Conservation (phyloP, 106 monocot species). For the Allium sativum region DNA sequence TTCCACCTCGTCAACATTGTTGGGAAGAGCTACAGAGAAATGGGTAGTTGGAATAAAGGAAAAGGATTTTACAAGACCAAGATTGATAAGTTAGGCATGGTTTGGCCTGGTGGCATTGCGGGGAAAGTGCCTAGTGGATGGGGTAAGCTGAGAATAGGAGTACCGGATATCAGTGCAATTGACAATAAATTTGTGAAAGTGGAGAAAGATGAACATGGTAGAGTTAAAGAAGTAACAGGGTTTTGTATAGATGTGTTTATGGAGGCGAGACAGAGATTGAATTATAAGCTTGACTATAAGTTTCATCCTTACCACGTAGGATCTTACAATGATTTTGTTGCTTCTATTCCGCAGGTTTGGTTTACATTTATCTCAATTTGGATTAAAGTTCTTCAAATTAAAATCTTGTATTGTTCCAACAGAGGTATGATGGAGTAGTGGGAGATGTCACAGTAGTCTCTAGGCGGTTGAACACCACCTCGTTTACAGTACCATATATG, state of each 20-base stretch:
- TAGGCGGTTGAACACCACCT: background rate
- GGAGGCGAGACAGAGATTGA: background rate
- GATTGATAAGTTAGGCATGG: background rate
- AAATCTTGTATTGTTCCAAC: background rate
- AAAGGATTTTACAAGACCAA: background rate
- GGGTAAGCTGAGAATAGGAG: conserved; percentile 15
- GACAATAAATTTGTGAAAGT: conserved; percentile 7
- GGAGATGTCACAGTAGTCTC: conserved; percentile 20
- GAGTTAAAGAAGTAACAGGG: conserved; percentile 3
- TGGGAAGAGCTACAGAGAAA: background rate
- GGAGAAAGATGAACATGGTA: background rate
- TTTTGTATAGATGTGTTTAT: conserved; percentile 25
- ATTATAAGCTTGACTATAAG: conserved; percentile 14
- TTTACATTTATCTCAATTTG: background rate
- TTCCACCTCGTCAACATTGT: conserved; percentile 2
- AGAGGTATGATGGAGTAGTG: conserved; percentile 15
- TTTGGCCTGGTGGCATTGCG: conserved; percentile 20
- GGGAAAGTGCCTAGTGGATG: conserved; percentile 13
- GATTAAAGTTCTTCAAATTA: background rate
- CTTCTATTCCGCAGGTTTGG: conserved; percentile 1
- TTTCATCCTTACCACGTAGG: background rate
- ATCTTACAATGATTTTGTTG: conserved; percentile 19
- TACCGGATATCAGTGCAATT: background rate
- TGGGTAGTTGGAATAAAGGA: background rate
- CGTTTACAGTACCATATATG: conserved; percentile 16